Evolutionary conservation across 2,329 filamentous ascomycete genomes (phyloP).

Genomic region (Cucurbitaria berberidis): DNA sequence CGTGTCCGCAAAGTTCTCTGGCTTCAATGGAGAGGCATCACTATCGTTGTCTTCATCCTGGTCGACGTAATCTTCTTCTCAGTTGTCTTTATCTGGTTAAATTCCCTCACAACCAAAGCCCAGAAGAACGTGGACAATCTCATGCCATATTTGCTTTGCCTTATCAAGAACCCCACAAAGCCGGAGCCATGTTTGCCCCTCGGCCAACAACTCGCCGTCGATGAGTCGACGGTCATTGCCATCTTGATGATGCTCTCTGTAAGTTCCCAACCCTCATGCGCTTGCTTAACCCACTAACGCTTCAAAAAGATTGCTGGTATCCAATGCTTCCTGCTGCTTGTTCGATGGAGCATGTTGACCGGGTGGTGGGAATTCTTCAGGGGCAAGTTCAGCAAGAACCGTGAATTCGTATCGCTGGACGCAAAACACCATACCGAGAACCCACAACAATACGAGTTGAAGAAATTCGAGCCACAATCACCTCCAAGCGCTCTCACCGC

Average conservation of each 20-base stretch:
- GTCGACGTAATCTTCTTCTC: slow-evolving; percentile 94
- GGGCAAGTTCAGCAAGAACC: slow-evolving; percentile 59
- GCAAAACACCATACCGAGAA: slow-evolving; percentile 56
- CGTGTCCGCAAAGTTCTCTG: slow-evolving; percentile 84
- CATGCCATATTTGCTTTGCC: slow-evolving; percentile 72
- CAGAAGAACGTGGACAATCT: slow-evolving; percentile 63
- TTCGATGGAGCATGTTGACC: slow-evolving; percentile 80
- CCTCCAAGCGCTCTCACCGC: slow-evolving; percentile 38
- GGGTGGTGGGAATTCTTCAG: slow-evolving; percentile 77
- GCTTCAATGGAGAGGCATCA: slow-evolving; percentile 93
- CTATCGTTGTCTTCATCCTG: slow-evolving; percentile 87
- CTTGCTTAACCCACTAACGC: neutral
- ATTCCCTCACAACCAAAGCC: slow-evolving; percentile 63
- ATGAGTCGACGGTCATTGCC: slow-evolving; percentile 77
- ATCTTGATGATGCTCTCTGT: slow-evolving; percentile 83
- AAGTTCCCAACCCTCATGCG: slow-evolving; percentile 46
- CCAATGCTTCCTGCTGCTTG: slow-evolving; percentile 82
- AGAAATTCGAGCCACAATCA: slow-evolving; percentile 38
- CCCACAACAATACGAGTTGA: slow-evolving; percentile 44
- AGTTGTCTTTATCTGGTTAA: slow-evolving; percentile 85
- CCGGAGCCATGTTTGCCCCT: slow-evolving; percentile 70
- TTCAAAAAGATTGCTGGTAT: slow-evolving; percentile 69
- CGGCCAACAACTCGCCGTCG: slow-evolving; percentile 69
- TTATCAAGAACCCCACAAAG: slow-evolving; percentile 64
- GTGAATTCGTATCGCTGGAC: slow-evolving; percentile 90